These are phyloP conservation scores for Ustilago loliicola DNA, from an alignment of 1,284 basidiomycete genomes.

Conservation along the genomic window DNA sequence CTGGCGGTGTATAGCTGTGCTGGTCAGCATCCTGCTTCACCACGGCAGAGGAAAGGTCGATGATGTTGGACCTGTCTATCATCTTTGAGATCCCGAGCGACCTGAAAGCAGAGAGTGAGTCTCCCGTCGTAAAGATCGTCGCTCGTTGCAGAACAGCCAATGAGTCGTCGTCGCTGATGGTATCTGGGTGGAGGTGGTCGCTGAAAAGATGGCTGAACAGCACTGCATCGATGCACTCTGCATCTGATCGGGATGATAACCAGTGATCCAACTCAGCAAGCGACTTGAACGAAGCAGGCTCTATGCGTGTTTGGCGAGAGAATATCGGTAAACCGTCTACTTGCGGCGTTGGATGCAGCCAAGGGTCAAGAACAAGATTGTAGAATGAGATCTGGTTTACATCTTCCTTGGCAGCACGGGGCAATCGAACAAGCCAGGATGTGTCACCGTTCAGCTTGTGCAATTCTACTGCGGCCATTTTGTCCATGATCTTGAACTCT, in stretches of 20 bases:
- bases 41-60: slow-evolving; percentile 22
- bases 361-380: slow-evolving; percentile 45
- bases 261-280: slow-evolving; percentile 37
- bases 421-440: slow-evolving; percentile 43
- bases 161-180: slow-evolving; percentile 23
- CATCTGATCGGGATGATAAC: slow-evolving; percentile 13
- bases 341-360: slow-evolving; percentile 46
- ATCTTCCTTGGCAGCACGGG: background rate
- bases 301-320: slow-evolving; percentile 41
- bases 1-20: background rate
- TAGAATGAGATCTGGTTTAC: slow-evolving; percentile 4
- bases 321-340: slow-evolving; percentile 35
- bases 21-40: slow-evolving; percentile 19
- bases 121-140: slow-evolving; percentile 33
- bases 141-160: slow-evolving; percentile 17
- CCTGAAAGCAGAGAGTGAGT: slow-evolving; percentile 29
- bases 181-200: slow-evolving; percentile 46
- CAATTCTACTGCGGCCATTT: slow-evolving; percentile 33
- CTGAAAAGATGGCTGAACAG: slow-evolving; percentile 46
- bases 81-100: slow-evolving; percentile 12
- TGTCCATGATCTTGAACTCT: background rate
- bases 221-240: slow-evolving; percentile 29
- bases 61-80: slow-evolving; percentile 9
- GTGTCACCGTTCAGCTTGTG: slow-evolving; percentile 55
- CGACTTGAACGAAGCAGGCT: slow-evolving; percentile 33